Evolutionary conservation across 306 rosid genomes (phyloP).

Genomic region (Abrus precatorius): DNA sequence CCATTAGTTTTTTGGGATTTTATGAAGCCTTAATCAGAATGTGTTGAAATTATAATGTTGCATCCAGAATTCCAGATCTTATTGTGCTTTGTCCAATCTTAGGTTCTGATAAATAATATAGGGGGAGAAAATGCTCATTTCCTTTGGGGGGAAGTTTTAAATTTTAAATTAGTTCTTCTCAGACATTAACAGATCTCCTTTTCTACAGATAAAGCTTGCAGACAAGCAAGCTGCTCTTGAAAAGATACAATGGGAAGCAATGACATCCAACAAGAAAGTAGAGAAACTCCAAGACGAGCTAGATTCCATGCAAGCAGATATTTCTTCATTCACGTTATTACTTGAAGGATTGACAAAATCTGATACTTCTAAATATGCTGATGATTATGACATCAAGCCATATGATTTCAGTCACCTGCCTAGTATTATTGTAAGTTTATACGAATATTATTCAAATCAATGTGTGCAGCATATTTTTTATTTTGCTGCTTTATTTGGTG

Average conservation of each 20-base stretch:
- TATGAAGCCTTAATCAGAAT: constrained; percentile 12
- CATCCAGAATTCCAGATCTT: constrained; percentile 27
- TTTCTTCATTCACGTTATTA: constrained; percentile 58
- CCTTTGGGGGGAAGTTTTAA: neutral
- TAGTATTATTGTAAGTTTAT: constrained; percentile 55
- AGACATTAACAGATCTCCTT: constrained; percentile 14
- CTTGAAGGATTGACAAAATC: constrained; percentile 72
- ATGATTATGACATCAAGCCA: constrained; percentile 51
- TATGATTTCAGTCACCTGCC: constrained; percentile 46
- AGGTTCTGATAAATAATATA: neutral
- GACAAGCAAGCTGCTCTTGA: constrained; percentile 97
- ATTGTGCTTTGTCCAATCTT: constrained; percentile 21
- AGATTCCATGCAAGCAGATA: constrained; percentile 54
- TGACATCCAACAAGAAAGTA: constrained; percentile 68
- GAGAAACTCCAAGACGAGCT: constrained; percentile 56
- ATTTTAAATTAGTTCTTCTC: constrained; percentile 14
- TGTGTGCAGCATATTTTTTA: constrained; percentile 18
- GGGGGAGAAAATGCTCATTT: neutral
- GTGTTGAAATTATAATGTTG: constrained; percentile 8
- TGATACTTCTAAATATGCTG: constrained; percentile 47
- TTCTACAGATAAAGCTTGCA: constrained; percentile 84
- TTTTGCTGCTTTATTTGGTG: constrained; percentile 15
- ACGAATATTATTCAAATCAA: constrained; percentile 39
- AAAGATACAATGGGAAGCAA: constrained; percentile 87
- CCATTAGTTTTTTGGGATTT: constrained; percentile 29